These are phyloP conservation scores for Thalia dealbata DNA, from an alignment of 176 grass and related monocot species.

Conservation along the genomic window DNA sequence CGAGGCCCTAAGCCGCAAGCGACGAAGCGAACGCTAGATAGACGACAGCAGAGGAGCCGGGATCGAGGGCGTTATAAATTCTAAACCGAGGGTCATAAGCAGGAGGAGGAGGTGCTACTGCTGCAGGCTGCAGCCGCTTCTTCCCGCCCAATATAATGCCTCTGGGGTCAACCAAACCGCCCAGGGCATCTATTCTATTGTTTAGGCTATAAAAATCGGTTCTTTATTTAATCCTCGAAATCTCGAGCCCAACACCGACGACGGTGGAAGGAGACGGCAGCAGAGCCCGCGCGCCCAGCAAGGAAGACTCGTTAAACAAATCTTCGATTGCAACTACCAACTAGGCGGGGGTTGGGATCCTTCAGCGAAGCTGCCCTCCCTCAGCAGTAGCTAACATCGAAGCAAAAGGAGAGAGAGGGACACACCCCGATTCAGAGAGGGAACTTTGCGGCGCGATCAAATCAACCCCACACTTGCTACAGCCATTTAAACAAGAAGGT, in stretches of 20 bases:
- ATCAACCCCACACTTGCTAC: neutral
- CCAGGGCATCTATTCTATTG: neutral
- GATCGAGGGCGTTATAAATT: neutral
- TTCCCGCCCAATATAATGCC: slow-evolving; percentile 8
- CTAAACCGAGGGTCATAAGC: neutral
- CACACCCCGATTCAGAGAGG: neutral
- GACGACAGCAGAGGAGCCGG: neutral
- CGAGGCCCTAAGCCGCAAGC: neutral
- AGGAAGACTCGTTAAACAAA: neutral
- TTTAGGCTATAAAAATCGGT: neutral
- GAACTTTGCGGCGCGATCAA: neutral
- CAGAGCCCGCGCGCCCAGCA: neutral
- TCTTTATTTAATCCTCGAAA: neutral
- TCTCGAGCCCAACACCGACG: neutral
- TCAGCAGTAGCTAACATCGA: neutral
- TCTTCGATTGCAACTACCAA: neutral
- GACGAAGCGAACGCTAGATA: neutral
- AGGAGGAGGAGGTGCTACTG: neutral
- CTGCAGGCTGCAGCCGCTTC: neutral
- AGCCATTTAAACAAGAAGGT: neutral
- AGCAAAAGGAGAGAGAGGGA: neutral
- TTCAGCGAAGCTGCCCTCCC: neutral
- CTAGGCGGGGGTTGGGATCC: neutral
- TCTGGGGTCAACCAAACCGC: neutral
- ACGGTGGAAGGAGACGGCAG: neutral